Evolutionary conservation across 306 rosid genomes (phyloP).

Genomic region (Betula pendula): DNA sequence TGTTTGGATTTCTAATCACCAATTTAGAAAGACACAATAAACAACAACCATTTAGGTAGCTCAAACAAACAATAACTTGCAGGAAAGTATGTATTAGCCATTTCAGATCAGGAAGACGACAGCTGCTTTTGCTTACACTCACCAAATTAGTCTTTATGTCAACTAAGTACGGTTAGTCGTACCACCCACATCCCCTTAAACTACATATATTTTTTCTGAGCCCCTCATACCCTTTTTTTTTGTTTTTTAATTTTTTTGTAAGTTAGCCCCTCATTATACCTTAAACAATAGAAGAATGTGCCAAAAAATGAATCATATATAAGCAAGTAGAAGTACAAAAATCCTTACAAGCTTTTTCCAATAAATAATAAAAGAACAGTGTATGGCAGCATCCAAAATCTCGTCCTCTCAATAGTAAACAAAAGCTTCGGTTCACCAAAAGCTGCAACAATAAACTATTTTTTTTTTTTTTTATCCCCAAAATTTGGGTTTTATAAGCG

Average conservation of each 20-base stretch:
- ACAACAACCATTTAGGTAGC: too few relatives aligned
- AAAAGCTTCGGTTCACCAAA: not conserved
- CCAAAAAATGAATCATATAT: not conserved
- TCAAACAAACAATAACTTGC: too few relatives aligned
- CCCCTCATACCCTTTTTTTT: too few relatives aligned
- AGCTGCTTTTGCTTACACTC: too few relatives aligned
- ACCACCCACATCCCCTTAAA: not conserved
- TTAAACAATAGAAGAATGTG: slow-evolving; percentile 2
- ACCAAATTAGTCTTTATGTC: too few relatives aligned
- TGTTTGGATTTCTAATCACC: too few relatives aligned
- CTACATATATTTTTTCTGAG: too few relatives aligned
- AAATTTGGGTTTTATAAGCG: slow-evolving; percentile 25
- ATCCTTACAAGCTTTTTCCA: not conserved
- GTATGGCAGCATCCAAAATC: slow-evolving; percentile 26
- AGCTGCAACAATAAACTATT: slow-evolving; percentile 13
- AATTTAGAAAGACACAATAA: too few relatives aligned
- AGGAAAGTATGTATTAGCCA: too few relatives aligned
- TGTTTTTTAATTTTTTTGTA: too few relatives aligned
- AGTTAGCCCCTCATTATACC: too few relatives aligned
- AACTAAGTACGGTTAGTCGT: not conserved
- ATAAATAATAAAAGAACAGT: not conserved
- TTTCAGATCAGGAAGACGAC: too few relatives aligned
- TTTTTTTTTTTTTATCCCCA: slow-evolving; percentile 9
- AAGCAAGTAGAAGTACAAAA: not conserved
- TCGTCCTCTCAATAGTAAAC: not conserved